Conservation (phyloP, 345 rosid species). For the Microcos paniculata region DNA sequence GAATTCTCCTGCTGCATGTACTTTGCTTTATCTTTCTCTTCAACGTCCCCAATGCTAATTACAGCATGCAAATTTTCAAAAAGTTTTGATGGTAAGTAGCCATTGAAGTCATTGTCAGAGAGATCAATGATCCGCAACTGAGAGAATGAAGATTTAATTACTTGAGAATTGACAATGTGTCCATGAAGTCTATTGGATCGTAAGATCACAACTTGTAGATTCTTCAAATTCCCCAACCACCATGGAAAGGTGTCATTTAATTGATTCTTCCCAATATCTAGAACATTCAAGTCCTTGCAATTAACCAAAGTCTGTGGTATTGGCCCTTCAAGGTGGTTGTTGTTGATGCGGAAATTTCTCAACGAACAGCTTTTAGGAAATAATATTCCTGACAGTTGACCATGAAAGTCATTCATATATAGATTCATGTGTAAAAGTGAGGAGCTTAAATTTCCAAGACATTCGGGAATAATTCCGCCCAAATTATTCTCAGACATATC, state of each 20-base stretch:
- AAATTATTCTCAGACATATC: background rate
- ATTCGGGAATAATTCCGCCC: background rate
- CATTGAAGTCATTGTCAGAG: background rate
- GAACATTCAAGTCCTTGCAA: constrained; percentile 4
- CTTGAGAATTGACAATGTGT: background rate
- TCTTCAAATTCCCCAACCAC: constrained; percentile 9
- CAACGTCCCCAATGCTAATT: background rate
- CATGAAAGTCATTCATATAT: too few relatives aligned
- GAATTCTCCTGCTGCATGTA: too few relatives aligned
- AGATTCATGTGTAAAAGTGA: too few relatives aligned
- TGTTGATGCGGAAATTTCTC: constrained; percentile 7
- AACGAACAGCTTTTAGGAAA: background rate
- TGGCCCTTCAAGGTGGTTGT: constrained; percentile 16
- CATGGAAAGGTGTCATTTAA: constrained; percentile 15
- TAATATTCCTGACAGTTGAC: too few relatives aligned
- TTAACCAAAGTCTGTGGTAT: constrained; percentile 8
- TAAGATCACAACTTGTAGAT: background rate
- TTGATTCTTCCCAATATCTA: constrained; percentile 13
- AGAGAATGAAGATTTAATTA: background rate
- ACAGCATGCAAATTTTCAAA: background rate
- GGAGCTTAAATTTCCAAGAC: background rate
- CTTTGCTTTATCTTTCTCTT: background rate
- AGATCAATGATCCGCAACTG: background rate
- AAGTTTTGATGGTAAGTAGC: background rate
- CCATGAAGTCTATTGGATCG: constrained; percentile 15